These are phyloP conservation scores for Eimeria zaria DNA, from an alignment of 169 alveolate species.

Conservation along the genomic window DNA sequence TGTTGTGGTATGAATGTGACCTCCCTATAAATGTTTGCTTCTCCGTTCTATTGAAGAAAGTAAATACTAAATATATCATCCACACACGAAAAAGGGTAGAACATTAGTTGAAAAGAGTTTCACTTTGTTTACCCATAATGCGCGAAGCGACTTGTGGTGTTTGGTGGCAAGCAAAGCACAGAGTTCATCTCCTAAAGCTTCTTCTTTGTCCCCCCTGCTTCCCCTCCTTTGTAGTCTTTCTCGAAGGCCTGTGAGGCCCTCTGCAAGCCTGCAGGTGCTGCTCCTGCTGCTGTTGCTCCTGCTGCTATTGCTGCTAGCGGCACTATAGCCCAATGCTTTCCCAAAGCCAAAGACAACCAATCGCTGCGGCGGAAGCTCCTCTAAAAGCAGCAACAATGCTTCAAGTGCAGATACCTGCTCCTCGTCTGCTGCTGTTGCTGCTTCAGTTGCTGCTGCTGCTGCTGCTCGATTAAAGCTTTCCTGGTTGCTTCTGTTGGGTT, in stretches of 20 bases:
- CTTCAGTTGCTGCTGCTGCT: slow-evolving; percentile 26
- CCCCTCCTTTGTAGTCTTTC: not conserved
- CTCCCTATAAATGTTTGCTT: not conserved
- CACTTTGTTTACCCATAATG: slow-evolving; percentile 7
- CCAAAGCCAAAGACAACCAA: slow-evolving; percentile 43
- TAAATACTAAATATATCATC: not conserved
- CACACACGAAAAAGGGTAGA: not conserved
- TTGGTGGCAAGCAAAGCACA: not conserved
- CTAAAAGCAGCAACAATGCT: slow-evolving; percentile 47
- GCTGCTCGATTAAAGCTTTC: not conserved
- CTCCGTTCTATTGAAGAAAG: too few species aligned
- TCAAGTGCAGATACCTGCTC: slow-evolving; percentile 28
- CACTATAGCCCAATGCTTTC: not conserved
- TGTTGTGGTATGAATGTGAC: not conserved
- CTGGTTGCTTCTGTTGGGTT: not conserved
- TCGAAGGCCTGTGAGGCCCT: slow-evolving; percentile 3
- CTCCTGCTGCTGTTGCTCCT: slow-evolving; percentile 25
- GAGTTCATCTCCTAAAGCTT: slow-evolving; percentile 27
- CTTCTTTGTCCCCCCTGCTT: not conserved
- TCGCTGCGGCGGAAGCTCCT: slow-evolving; percentile 49
- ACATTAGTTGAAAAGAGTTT: not conserved
- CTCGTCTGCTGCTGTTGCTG: not conserved
- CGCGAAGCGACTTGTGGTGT: slow-evolving; percentile 19
- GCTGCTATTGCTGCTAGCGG: not conserved
- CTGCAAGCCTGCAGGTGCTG: not conserved